Base-by-base conservation (phyloP, 306 rosid genomes). In the Sesbania bispinosa region DNA sequence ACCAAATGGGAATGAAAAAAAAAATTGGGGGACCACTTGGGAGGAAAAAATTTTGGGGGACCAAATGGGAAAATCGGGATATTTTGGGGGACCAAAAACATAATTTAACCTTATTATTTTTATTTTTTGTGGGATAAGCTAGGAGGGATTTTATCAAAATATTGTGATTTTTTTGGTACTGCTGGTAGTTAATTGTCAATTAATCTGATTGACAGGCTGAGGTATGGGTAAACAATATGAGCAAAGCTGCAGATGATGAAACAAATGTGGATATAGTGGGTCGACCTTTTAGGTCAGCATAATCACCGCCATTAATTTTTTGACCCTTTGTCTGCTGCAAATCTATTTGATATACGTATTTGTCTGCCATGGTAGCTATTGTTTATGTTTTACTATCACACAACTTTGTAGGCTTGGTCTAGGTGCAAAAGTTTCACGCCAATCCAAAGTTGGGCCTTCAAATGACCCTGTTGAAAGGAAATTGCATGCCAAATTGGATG, bases 151-250 rank as follows among this genome's bases (percentile, higher is more conserved):
- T 47, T 39, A 35, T 7, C 1, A 30, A 45, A 75, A 47, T 63
- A 47, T 70, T 62, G 59, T 46, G 13, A 64, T 26, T 48, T 65
- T n/a, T 14, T 62, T 1, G 33, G 10, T 70, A 53, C 9, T 63
- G 20, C 29, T 43, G 10, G 11, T 74, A 27, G 16, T 50, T 50
- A 58, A 24, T 43, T 71, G 29, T 59, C 11, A 47, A 39, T 18
- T 35, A 13, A 69, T 55, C 48, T 69, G 58, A 55, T 81, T 27
- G 74, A 85, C 87, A 90, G 98, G 97, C 98, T 18, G 83, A 86
- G 74, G 64, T 58, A 79, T 93, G 92, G 98, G 88, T 88, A 62
- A 85, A 74, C 62, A 84, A 80, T 41, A 87, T 93, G 98, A 77
- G 87, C 69, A 42, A 76, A 69, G 79, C 54, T 48, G 87, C 59